Percentiles rank a stretch among this genome's conserved stretches.
Conservation (phyloP, 768 basidiomycete species). For the Boletus vermiculosoides region DNA sequence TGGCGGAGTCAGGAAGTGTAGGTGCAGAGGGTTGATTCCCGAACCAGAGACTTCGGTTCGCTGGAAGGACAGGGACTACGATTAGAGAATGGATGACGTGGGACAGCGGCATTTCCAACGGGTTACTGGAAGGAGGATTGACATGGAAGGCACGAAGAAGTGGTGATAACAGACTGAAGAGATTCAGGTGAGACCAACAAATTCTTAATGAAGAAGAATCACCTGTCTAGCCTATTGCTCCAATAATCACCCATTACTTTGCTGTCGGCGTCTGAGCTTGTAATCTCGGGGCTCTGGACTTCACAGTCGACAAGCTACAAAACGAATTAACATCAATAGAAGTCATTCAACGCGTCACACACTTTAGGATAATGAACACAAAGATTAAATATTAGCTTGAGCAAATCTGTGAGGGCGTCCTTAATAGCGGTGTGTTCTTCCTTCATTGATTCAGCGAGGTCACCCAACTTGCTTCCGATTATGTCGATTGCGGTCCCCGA, state of each 20-base stretch:
- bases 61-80: constrained; percentile 63
- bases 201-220: constrained; percentile 24
- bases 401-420: constrained; percentile 77
- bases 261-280: constrained; percentile 15
- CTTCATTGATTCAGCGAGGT: constrained; percentile 48
- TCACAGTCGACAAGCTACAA: constrained; percentile 43
- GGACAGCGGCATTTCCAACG: constrained; percentile 71
- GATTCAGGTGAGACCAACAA: neutral
- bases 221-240: constrained; percentile 73
- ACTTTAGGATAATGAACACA: constrained; percentile 82
- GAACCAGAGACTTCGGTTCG: constrained; percentile 63
- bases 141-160: constrained; percentile 67
- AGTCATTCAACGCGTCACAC: neutral
- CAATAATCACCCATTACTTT: constrained; percentile 74
- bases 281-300: constrained; percentile 34
- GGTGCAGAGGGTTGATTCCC: constrained; percentile 40
- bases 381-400: constrained; percentile 85
- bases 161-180: constrained; percentile 57
- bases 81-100: constrained; percentile 83
- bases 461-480: constrained; percentile 59
- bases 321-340: neutral
- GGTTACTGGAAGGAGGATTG: constrained; percentile 60
- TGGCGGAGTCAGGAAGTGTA: constrained; percentile 38
- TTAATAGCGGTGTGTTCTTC: constrained; percentile 41
- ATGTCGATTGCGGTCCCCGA: constrained; percentile 57